A percentile compares a stretch with the other conserved stretches of the same genome.
Conservation (phyloP, 2,329 filamentous ascomycete species). For the Stenocarpella maydis region DNA sequence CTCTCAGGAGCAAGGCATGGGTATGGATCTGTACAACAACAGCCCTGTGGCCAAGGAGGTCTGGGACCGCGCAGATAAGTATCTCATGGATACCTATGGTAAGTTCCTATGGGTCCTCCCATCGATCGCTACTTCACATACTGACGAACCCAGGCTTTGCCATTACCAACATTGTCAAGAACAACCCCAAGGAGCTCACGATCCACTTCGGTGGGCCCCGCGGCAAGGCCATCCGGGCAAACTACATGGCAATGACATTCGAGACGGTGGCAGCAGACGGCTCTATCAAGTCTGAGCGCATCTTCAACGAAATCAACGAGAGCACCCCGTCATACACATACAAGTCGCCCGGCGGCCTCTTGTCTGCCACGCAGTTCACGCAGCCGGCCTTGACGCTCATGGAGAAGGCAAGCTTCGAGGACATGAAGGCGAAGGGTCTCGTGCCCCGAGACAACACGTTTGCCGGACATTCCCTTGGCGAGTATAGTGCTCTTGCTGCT, state of each 20-base stretch:
- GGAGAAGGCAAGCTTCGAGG: conserved; percentile 99
- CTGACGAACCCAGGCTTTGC: conserved; percentile 72
- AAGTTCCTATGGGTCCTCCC: conserved; percentile 45
- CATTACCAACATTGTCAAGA: conserved; percentile 98
- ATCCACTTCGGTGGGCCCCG: conserved; percentile 97
- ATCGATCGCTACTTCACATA: conserved; percentile 1
- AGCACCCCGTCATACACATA: conserved; percentile 96
- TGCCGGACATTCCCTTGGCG: conserved; percentile 95
- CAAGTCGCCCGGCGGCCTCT: conserved; percentile 89
- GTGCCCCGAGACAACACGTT: conserved; percentile 97
- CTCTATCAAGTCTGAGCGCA: conserved; percentile 96
- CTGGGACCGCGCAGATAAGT: conserved; percentile 97
- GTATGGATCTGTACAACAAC: conserved; percentile 97
- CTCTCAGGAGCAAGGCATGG: conserved; percentile 99
- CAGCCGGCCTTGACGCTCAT: conserved; percentile 97
- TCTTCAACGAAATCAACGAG: conserved; percentile 98
- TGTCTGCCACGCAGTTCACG: conserved; percentile 98
- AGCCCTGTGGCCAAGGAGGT: conserved; percentile 95
- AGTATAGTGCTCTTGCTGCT: conserved; percentile 96
- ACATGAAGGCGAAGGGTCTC: conserved; percentile 97
- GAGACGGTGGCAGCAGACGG: conserved; percentile 96
- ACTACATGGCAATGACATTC: conserved; percentile 99
- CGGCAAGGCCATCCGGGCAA: conserved; percentile 96
- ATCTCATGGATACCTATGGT: conserved; percentile 99
- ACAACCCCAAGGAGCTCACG: conserved; percentile 98